Evolutionary conservation across 257 asterid species (phyloP).

Genomic region (Penstemon barbatus): DNA sequence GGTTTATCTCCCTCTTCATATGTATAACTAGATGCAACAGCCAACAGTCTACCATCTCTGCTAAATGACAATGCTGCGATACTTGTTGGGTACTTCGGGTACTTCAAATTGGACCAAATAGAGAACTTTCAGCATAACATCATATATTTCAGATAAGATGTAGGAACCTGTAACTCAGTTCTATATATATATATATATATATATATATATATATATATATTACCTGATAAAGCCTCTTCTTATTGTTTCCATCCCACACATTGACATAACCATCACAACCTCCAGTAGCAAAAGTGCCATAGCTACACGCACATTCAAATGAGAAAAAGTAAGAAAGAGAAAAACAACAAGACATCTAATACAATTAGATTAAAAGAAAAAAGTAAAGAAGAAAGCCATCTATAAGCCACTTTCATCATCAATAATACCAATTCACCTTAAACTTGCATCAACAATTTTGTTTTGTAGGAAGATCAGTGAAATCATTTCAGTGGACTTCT

Average conservation of each 20-base stretch:
- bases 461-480: neutral
- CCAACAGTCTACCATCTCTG: constrained; percentile 86
- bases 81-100: constrained; percentile 81
- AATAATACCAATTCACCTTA: constrained; percentile 2
- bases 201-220: neutral
- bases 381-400: neutral
- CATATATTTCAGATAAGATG: neutral
- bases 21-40: constrained; percentile 93
- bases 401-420: neutral
- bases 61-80: constrained; percentile 84
- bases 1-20: constrained; percentile 85
- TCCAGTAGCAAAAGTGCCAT: constrained; percentile 94
- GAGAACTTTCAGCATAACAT: constrained; percentile 4
- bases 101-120: constrained; percentile 42
- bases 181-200: neutral
- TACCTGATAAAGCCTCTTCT: constrained; percentile 95
- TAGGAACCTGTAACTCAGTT: neutral
- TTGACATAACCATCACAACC: constrained; percentile 93
- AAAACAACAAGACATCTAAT: neutral
- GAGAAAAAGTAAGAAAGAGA: constrained; percentile 3
- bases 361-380: no score
- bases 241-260: constrained; percentile 97
- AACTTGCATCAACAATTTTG: neutral
- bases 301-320: constrained; percentile 40
- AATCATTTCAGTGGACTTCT: neutral